Conservation (phyloP, 108 stramenopile species). For the Aureococcus anophagefferens region DNA sequence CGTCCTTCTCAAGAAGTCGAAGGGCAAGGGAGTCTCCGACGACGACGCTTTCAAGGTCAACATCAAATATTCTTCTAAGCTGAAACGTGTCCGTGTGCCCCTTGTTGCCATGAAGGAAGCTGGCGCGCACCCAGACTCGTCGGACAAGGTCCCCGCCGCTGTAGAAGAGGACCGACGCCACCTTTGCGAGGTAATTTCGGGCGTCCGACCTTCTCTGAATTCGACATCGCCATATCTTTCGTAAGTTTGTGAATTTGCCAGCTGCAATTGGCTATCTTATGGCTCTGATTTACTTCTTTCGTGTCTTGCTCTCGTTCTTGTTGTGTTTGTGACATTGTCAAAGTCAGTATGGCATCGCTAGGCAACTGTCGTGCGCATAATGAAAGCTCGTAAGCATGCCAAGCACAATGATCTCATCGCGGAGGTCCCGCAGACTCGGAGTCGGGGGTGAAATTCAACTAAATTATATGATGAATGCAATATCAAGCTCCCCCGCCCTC, state of each 20-base stretch:
- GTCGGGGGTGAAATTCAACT: too few relatives aligned
- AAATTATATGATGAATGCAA: too few relatives aligned
- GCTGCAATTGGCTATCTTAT: too few relatives aligned
- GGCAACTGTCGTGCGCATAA: conserved; percentile 90
- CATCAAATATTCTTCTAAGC: conserved; percentile 68
- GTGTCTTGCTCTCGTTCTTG: too few relatives aligned
- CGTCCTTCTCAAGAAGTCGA: conserved; percentile 76
- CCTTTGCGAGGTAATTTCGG: conserved; percentile 27
- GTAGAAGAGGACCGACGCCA: conserved; percentile 22
- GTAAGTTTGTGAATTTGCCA: too few relatives aligned
- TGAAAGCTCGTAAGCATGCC: conserved; percentile 85
- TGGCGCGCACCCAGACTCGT: conserved; percentile 21
- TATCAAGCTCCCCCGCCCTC: too few relatives aligned
- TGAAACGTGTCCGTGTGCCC: conserved; percentile 76
- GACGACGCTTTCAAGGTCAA: conserved; percentile 82
- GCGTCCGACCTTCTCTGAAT: too few relatives aligned
- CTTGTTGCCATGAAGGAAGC: conserved; percentile 78
- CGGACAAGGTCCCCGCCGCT: conserved; percentile 13
- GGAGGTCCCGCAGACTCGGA: too few relatives aligned
- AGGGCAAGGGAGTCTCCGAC: conserved; percentile 74
- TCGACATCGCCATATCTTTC: too few relatives aligned
- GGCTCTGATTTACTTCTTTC: too few relatives aligned
- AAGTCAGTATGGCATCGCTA: too few relatives aligned
- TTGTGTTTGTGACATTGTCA: too few relatives aligned
- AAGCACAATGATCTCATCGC: conserved; percentile 88